These are phyloP conservation scores for Alternaria atra DNA, from an alignment of 2,329 filamentous ascomycete species.

Conservation along the genomic window DNA sequence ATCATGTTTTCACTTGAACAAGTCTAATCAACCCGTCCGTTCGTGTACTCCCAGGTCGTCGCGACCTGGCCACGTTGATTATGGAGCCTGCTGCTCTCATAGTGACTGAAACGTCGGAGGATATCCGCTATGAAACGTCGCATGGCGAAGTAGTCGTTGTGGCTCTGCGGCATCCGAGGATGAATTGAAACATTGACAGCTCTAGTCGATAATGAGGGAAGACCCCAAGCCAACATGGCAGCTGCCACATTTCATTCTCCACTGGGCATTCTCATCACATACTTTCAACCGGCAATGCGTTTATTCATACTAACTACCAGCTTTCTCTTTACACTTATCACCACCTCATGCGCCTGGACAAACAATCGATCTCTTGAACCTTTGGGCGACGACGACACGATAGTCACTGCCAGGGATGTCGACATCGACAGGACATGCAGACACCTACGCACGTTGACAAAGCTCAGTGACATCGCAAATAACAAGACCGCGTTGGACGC, in stretches of 20 bases:
- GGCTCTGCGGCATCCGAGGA: not conserved
- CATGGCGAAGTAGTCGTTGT: not conserved
- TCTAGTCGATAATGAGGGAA: not conserved
- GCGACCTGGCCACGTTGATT: not conserved
- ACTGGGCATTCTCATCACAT: not conserved
- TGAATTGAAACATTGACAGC: slow-evolving; percentile 23
- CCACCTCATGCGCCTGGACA: not conserved
- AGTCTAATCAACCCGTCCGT: not conserved
- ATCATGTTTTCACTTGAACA: not conserved
- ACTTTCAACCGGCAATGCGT: not conserved
- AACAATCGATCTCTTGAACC: not conserved
- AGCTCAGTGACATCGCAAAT: slow-evolving; percentile 34
- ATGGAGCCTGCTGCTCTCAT: not conserved
- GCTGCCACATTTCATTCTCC: not conserved
- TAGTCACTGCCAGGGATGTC: not conserved
- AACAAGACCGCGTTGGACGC: slow-evolving; percentile 38
- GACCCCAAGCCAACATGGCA: not conserved
- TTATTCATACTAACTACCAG: not conserved
- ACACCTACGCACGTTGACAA: slow-evolving; percentile 30
- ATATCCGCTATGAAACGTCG: slow-evolving; percentile 2
- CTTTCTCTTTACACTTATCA: not conserved
- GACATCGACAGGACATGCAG: slow-evolving; percentile 25
- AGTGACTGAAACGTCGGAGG: not conserved
- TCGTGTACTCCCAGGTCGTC: too few relatives aligned
- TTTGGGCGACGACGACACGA: not conserved